These are phyloP conservation scores for Alternaria gaisen DNA, from an alignment of 2,329 filamentous ascomycete genomes.

Conservation along the genomic window DNA sequence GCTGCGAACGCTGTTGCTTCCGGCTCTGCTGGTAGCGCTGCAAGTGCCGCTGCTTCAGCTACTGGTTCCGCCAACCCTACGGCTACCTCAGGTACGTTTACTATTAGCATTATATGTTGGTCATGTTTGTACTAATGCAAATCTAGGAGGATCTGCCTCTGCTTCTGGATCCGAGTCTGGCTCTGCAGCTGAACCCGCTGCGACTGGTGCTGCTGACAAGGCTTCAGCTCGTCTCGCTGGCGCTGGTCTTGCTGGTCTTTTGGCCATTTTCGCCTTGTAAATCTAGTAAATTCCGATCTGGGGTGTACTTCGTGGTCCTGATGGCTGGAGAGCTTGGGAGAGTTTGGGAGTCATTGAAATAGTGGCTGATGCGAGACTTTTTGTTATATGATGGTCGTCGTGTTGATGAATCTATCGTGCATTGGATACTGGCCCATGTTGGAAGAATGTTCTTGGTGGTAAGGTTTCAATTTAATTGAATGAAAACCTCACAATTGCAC, in stretches of 20 bases:
- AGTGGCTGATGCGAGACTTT: background rate
- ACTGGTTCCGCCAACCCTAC: constrained; percentile 19
- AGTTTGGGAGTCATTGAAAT: constrained; percentile 4
- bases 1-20: constrained; percentile 33
- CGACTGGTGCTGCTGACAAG: constrained; percentile 43
- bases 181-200: constrained; percentile 29
- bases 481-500: background rate
- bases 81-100: constrained; percentile 11
- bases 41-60: constrained; percentile 30
- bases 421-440: background rate
- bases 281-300: constrained; percentile 8
- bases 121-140: background rate
- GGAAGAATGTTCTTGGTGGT: background rate
- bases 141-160: constrained; percentile 8
- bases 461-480: background rate
- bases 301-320: constrained; percentile 3
- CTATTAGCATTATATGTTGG: background rate
- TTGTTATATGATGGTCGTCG: background rate
- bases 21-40: constrained; percentile 33
- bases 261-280: constrained; percentile 52
- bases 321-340: background rate
- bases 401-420: background rate
- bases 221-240: constrained; percentile 43
- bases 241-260: constrained; percentile 49
- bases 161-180: constrained; percentile 34